Evolutionary conservation across 2,329 filamentous ascomycete genomes (phyloP), one percentile per base, ranked within the genome.

Genomic region (Calonectria leucothoes): DNA sequence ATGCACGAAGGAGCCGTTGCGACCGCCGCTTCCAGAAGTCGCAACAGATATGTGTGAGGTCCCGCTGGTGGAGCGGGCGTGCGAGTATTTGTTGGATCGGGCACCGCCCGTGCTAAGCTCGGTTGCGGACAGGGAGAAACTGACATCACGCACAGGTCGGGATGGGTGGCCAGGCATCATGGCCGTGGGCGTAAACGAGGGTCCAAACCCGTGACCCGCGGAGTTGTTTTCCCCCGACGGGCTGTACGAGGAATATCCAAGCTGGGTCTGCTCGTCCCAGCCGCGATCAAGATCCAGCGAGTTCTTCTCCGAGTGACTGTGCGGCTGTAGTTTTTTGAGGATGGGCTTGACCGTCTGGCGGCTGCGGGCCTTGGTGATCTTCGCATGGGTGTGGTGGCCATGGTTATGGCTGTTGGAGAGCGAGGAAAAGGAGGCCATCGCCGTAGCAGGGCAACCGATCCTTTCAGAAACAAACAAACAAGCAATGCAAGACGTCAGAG

Each of bases 261-360:
- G 79, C 83, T 80, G 81, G 11, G 79, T 80, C 78, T 91, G 89
- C 73, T 92, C 90, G 51, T 90, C 88, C 87, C 90, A 91, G 25
- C 87, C 86, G 55, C 91, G 88, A 80, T 92, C 89, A 74, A 93
- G 82, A 77, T 93, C 91, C 73, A 93, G 83, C 57, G 91, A 93
- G 79, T 88, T 91, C 85, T 91, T 92, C 76, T 91, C 90, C 76
- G 89, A 91, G 57, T 88, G 70, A 75, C 89, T 91, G 63, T 88
- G 86, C 14, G 82, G 81, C 66, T 85, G 83, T 73, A 89, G 81
- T 81, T 92, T 92, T 82, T 91, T 92, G 67, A 93, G 84, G 55
- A 93, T 92, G 12, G 91, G 91, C 83, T 92, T 92, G 75, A 91
- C 89, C 72, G 86, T 85, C 72, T 84, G 85, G 77, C 87, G 88